Evolutionary conservation across 768 basidiomycete genomes (phyloP), one percentile per base, ranked within the genome.

Genomic region (Naganishia antarctica): DNA sequence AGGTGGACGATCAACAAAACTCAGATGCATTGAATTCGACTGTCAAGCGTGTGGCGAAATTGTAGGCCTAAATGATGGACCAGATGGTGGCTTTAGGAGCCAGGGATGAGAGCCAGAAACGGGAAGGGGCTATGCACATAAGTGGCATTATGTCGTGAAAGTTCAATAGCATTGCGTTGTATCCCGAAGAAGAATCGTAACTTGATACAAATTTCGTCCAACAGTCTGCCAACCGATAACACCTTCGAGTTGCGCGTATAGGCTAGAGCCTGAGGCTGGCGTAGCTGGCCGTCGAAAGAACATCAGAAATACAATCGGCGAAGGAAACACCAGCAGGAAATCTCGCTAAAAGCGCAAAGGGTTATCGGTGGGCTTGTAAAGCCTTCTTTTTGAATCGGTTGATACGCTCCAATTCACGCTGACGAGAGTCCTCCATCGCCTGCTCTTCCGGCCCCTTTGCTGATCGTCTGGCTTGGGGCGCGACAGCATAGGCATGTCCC

Each of bases 311-410:
- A 51, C 18, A 51, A n/a, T 34, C 21, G 50, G n/a, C 28, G 34
- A 51, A 29, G 31, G 50, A n/a, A 51, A 34, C 15, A 51, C n/a
- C n/a, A 31, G 32, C 3, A 16, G 31, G 28, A 51, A 46, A 46
- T 6, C 16, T 8, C 45, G 45, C 8, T 29, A 5, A 18, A 21
- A 51, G 50, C 3, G 50, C 45, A 46, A 23, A 6, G 21, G 9
- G 59, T 34, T 57, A 57, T 34, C 53, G 53, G 12, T 32, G 40
- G 12, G 53, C 53, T 26, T 57, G 50, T 15, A 48, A 21, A n/a
- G 63, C 63, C 63, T 64, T 64, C 44, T 53, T 44, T 53, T 59
- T 64, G 53, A 64, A 64, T 41, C 53, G 40, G 25, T 64, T 64
- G 51, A 64, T 31, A n/a, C 53, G 46, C 32, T 67, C 66, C 25